Evolutionary conservation across 345 rosid genomes (phyloP).

Genomic region (Salix koriyanagi): DNA sequence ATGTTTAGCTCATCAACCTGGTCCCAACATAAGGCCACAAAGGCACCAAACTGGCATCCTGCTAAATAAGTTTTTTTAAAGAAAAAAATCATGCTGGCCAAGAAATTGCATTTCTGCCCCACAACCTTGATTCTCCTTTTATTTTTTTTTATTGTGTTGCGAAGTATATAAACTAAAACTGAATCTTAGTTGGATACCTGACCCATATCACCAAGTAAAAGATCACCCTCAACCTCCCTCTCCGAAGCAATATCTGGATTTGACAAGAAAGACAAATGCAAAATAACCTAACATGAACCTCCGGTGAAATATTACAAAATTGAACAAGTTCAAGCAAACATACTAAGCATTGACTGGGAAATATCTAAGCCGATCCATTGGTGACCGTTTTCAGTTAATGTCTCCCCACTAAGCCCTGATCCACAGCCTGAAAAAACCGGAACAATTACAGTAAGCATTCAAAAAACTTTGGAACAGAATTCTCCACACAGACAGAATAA

Average conservation of each 20-base stretch:
- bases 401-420: constrained; percentile 92
- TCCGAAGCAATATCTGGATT: constrained; percentile 70
- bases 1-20: neutral
- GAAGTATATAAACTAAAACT: neutral
- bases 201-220: constrained; percentile 92
- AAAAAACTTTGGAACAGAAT: neutral
- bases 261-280: neutral
- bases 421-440: constrained; percentile 61
- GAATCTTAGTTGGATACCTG: constrained; percentile 46
- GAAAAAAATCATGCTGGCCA: neutral
- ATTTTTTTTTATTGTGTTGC: too few relatives aligned
- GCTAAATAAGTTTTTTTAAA: neutral
- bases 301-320: neutral
- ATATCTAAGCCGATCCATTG: constrained; percentile 92
- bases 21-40: neutral
- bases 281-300: neutral
- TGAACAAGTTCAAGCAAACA: constrained; percentile 4
- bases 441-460: neutral
- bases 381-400: constrained; percentile 73
- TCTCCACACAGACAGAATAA: neutral
- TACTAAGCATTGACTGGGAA: constrained; percentile 86
- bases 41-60: neutral
- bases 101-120: neutral
- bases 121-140: neutral
- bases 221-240: constrained; percentile 88